phyloP scores from a whole-genome alignment of 176 grass and related monocot species.

The Oryza officinalis region DNA sequence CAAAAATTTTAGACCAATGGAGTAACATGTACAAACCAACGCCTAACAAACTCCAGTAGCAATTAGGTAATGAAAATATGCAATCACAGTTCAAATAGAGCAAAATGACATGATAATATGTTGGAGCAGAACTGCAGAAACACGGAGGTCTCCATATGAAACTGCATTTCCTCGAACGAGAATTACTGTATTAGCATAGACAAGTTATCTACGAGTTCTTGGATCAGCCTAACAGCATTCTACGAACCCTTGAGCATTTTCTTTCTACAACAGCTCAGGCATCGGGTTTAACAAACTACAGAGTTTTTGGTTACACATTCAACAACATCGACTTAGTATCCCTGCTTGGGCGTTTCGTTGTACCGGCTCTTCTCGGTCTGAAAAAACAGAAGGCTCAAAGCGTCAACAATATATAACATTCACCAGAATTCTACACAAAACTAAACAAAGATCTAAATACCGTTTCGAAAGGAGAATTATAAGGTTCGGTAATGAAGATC shows the following conservation, averaged over 20 bases:
- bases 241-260: not conserved
- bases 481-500: not conserved
- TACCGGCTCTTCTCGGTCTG: slow-evolving; percentile 47
- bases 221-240: not conserved
- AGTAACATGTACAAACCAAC: not conserved
- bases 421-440: not conserved
- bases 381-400: not conserved
- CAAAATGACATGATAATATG: not conserved
- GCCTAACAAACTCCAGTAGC: not conserved
- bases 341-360: slow-evolving; percentile 34
- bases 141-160: not conserved
- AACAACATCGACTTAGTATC: slow-evolving; percentile 22
- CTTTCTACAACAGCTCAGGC: not conserved
- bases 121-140: not conserved
- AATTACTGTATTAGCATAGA: not conserved
- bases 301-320: not conserved
- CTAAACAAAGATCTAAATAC: not conserved
- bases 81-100: not conserved
- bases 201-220: not conserved
- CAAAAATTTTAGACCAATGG: too few relatives aligned
- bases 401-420: not conserved
- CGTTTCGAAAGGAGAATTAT: not conserved
- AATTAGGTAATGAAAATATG: not conserved
- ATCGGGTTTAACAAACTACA: not conserved
- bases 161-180: too few relatives aligned